Conservation (phyloP, 78 protist genomes). For the Pigoraptor vietnamica region DNA sequence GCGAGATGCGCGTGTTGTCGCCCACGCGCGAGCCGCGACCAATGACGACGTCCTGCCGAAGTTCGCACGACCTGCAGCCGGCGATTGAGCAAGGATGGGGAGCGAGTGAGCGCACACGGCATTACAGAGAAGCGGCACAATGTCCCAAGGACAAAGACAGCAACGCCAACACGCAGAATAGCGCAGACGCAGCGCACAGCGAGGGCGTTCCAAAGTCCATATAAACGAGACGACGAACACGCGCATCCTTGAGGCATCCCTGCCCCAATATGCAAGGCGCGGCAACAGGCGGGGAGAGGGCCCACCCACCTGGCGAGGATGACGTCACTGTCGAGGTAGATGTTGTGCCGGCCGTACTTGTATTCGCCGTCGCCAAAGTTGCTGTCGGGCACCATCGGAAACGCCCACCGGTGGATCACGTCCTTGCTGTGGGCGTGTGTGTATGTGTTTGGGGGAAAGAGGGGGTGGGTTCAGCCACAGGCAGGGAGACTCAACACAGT, state of each 20-base stretch:
- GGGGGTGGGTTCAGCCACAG: background rate
- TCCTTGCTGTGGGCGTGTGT: conserved; percentile 32
- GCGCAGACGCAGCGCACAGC: background rate
- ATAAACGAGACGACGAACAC: background rate
- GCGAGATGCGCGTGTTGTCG: conserved; percentile 11
- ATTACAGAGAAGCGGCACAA: too few species aligned
- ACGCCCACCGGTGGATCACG: conserved; percentile 72
- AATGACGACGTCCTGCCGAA: conserved; percentile 24
- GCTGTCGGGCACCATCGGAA: conserved; percentile 77
- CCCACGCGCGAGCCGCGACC: conserved; percentile 37
- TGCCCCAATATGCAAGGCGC: too few species aligned
- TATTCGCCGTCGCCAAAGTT: conserved; percentile 33
- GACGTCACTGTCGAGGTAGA: conserved; percentile 19
- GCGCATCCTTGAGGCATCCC: too few species aligned
- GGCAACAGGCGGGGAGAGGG: background rate
- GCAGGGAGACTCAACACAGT: too few species aligned
- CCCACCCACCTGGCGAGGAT: background rate
- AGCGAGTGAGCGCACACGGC: too few species aligned
- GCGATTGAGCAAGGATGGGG: too few species aligned
- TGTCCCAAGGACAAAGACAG: too few species aligned
- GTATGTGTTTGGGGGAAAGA: background rate
- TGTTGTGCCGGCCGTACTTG: conserved; percentile 37
- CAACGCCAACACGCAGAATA: background rate
- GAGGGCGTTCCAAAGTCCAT: background rate
- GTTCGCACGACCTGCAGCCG: conserved; percentile 21